Percentiles rank a stretch among this genome's conserved stretches.
Evolutionary conservation across 371 early-diverging fungal species (phyloP).

Genomic region (Mucor velutinosus): DNA sequence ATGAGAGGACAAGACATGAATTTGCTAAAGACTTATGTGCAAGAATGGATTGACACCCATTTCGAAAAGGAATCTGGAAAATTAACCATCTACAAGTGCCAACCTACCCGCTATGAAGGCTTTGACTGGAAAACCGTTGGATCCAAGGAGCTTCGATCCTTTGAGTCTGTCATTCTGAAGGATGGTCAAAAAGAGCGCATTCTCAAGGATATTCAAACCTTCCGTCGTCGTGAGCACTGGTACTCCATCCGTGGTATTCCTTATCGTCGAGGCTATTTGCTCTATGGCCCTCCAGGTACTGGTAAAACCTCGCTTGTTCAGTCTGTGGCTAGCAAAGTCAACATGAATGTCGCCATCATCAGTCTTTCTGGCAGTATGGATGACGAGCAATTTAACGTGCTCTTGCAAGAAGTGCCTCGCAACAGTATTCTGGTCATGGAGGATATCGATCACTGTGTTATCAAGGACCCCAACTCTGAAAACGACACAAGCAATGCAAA

Average conservation of each 20-base stretch:
- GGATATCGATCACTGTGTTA: conserved; percentile 51
- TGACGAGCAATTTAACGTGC: conserved; percentile 35
- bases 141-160: conserved; percentile 33
- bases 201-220: conserved; percentile 36
- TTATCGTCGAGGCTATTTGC: conserved; percentile 85
- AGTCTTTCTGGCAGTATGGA: conserved; percentile 36
- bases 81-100: conserved; percentile 35
- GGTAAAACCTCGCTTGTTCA: conserved; percentile 70
- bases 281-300: conserved; percentile 74
- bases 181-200: conserved; percentile 41
- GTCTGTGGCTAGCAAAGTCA: conserved; percentile 56
- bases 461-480: conserved; percentile 23
- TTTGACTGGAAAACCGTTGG: conserved; percentile 26
- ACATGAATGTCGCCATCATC: conserved; percentile 46
- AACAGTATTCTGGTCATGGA: conserved; percentile 49
- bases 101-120: conserved; percentile 24
- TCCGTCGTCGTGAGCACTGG: conserved; percentile 61
- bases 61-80: conserved; percentile 32
- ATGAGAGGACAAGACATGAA: conserved; percentile 29
- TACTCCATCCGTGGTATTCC: conserved; percentile 91
- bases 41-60: conserved; percentile 43
- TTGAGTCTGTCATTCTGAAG: conserved; percentile 42
- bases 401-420: conserved; percentile 31
- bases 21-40: conserved; percentile 23
- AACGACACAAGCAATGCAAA: conserved; percentile 50